Evolutionary conservation across 257 asterid genomes (phyloP), one percentile per base, ranked within the genome.

Genomic region (Nicotiana paniculata): DNA sequence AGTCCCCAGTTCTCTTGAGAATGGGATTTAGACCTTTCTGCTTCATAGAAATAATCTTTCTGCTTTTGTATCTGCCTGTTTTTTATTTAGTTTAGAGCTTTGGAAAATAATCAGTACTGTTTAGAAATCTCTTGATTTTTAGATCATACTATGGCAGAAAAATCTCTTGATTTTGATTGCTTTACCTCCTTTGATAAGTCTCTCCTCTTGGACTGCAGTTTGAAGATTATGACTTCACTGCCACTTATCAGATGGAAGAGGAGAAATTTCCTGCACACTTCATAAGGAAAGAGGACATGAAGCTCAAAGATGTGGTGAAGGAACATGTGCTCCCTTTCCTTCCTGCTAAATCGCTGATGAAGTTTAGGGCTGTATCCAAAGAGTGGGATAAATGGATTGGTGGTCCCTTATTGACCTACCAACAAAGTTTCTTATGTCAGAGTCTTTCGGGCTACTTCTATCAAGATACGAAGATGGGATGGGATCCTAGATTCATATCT

Each of bases 291-390:
- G 79, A 33, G 65, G 33, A 30, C 62, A 17, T 81, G 79, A 51
- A 74, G 74, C 77, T 90, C 9, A 84, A 86, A 69, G 86, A 84
- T 33, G 12, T 83, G 9, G 89, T 88, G n/a, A 84, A 80, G 21
- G 80, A 80, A 0, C 75, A 30, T 79, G 82, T 84, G 66, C 91
- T 91, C 66, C 95, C 88, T 17, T 81, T 74, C 39, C 94, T 91
- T 43, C 93, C 95, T 21, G 93, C 95, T 1, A 91, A 91, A 82
- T 6, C 88, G 78, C 90, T 91, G 1, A 3, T 32, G 54, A 72
- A 82, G 62, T 91, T 88, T 89, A 74, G 65, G 65, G 58, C 82
- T 5, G 93, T 91, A 18, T 89, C 94, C 8, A 89, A 74, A 83
- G 90, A 87, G 54, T 91, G 91, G 93, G 81, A 86, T 35, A 55